Conservation (phyloP, 1,284 basidiomycete species). For the Lignosus rhinocerotis region DNA sequence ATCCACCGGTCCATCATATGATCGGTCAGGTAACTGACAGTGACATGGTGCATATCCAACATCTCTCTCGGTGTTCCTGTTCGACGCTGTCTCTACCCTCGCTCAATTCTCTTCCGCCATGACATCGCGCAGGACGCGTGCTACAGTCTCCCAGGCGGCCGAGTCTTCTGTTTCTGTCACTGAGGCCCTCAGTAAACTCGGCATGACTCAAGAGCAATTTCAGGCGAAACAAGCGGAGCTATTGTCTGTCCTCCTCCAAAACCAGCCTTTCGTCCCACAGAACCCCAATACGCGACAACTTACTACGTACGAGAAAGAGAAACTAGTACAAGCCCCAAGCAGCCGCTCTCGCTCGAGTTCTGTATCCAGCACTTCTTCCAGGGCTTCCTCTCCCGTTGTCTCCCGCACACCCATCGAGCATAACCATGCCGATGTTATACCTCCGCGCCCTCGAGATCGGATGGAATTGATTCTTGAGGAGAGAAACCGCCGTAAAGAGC, state of each 20-base stretch:
- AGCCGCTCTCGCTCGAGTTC: constrained; percentile 51
- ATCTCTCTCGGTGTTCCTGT: not conserved
- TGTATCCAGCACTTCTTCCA: constrained; percentile 42
- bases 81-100: not conserved
- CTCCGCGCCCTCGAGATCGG: constrained; percentile 61
- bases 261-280: constrained; percentile 18
- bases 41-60: too few species aligned
- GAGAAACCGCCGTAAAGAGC: constrained; percentile 54
- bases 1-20: not conserved
- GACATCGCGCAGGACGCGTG: constrained; percentile 13
- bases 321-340: constrained; percentile 14
- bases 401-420: constrained; percentile 56
- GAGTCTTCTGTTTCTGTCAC: not conserved
- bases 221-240: constrained; percentile 21
- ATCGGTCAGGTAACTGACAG: not conserved
- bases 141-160: not conserved
- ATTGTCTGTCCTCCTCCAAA: constrained; percentile 16
- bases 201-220: constrained; percentile 22
- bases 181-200: constrained; percentile 17
- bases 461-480: constrained; percentile 76
- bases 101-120: constrained; percentile 4
- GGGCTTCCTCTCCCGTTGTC: constrained; percentile 11
- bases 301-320: not conserved
- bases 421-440: constrained; percentile 50
- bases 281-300: not conserved